A percentile compares a stretch with the other conserved stretches of the same genome.
Evolutionary conservation across 192 early-diverging fungal species (phyloP).

Genomic region (Gonapodya prolifera): DNA sequence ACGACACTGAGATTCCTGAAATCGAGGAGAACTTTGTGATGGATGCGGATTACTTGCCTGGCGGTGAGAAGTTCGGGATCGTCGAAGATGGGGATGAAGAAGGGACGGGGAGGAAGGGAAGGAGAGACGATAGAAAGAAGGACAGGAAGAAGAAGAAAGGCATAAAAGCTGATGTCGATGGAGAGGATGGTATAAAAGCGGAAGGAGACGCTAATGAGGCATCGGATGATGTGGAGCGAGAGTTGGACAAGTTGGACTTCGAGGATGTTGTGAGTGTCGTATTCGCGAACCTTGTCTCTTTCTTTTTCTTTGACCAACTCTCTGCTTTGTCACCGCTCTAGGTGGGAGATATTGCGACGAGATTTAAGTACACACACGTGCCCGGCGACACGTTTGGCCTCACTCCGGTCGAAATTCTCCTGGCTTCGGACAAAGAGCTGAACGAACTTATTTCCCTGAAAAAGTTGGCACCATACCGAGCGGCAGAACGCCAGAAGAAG

Average conservation of each 20-base stretch:
- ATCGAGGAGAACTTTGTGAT: constrained; percentile 72
- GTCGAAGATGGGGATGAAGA: background rate
- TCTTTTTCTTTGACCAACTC: constrained; percentile 4
- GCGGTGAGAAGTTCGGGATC: constrained; percentile 38
- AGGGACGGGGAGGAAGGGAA: constrained; percentile 10
- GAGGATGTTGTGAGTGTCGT: constrained; percentile 61
- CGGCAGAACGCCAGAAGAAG: constrained; percentile 20
- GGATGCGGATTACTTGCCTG: constrained; percentile 82
- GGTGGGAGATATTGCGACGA: constrained; percentile 67
- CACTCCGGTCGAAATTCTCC: constrained; percentile 70
- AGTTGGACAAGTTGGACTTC: constrained; percentile 83
- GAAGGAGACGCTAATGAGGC: background rate
- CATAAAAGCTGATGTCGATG: background rate
- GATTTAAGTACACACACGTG: constrained; percentile 89
- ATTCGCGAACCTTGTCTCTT: background rate
- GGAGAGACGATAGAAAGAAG: constrained; percentile 25
- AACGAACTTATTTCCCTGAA: constrained; percentile 78
- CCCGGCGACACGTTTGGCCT: constrained; percentile 65
- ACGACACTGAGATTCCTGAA: constrained; percentile 6
- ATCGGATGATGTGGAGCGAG: background rate
- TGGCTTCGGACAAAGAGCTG: constrained; percentile 77
- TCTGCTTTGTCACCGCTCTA: constrained; percentile 8
- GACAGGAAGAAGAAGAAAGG: constrained; percentile 18
- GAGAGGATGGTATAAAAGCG: background rate
- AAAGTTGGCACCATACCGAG: constrained; percentile 66